Base-by-base conservation (phyloP, 208 protist genomes). In the Trypanosoma mega region DNA sequence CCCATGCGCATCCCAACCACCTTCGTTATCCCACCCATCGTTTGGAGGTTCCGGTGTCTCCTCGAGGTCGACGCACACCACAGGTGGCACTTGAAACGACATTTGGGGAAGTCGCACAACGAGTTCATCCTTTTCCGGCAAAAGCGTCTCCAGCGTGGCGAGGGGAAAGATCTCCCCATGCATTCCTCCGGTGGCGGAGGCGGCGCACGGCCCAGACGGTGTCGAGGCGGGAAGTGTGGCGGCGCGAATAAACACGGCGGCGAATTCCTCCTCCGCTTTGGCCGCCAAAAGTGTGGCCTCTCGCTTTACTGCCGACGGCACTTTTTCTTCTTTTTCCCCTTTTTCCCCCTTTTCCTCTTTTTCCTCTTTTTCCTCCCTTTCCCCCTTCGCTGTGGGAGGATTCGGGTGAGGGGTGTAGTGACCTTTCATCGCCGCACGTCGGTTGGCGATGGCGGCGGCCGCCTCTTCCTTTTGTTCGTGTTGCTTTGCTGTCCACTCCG, bases 401-500 rank as follows among this genome's bases (percentile, higher is more conserved):
- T 26, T 36, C 18, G 54, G 44, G 8, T 45, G 52, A 31, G 53
- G 63, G 11, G 21, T n/a, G 24, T 61, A 43, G 5, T 43, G 14
- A n/a, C n/a, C n/a, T n/a, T n/a, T n/a, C n/a, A n/a, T n/a, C n/a
- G n/a, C n/a, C n/a, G n/a, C n/a, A n/a, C n/a, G n/a, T n/a, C n/a
- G n/a, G n/a, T n/a, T n/a, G n/a, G n/a, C n/a, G n/a, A n/a, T n/a
- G n/a, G n/a, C n/a, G n/a, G n/a, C n/a, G n/a, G n/a, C 66, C 23
- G 57, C 36, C 26, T 33, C 27, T 26, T 23, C 43, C 21, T 29
- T 53, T 30, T 74, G 41, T 11, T 68, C 57, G 18, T 53, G 74
- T 31, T 76, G 49, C 9, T 14, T 30, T 31, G 63, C 43, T 37
- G 73, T 23, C 1, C 46, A 47, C 9, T 60, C 34, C 2, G 74